phyloP scores from a whole-genome alignment of 2,329 filamentous ascomycete genomes.

The Hypoxylon sp. region DNA sequence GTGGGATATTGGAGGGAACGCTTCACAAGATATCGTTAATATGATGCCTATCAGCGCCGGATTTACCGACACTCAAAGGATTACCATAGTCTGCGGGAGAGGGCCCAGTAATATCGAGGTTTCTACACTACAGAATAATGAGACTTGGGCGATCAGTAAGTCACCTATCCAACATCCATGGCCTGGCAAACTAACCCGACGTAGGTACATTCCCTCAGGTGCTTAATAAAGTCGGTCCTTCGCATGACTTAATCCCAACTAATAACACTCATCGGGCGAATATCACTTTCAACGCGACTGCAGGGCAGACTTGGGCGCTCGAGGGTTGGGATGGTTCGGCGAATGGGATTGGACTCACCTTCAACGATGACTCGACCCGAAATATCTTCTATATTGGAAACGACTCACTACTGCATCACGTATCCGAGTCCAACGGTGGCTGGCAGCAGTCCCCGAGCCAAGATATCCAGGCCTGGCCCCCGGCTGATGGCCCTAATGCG shows the following conservation, averaged over 20 bases:
- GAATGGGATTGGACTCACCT: constrained; percentile 9
- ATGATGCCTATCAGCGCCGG: not conserved
- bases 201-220: constrained; percentile 9
- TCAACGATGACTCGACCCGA: constrained; percentile 16
- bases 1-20: not conserved
- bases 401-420: constrained; percentile 43
- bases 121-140: not conserved
- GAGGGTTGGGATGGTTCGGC: constrained; percentile 26
- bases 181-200: not conserved
- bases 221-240: not conserved
- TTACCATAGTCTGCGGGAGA: constrained; percentile 12
- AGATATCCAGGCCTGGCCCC: constrained; percentile 42
- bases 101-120: constrained; percentile 21
- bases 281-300: not conserved
- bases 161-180: not conserved
- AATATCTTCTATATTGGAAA: constrained; percentile 34
- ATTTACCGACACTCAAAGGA: constrained; percentile 3
- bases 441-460: constrained; percentile 37
- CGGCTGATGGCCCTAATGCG: constrained; percentile 44
- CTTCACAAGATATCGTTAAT: constrained; percentile 19
- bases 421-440: constrained; percentile 33
- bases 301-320: constrained; percentile 1
- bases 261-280: constrained; percentile 10
- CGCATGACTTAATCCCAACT: not conserved
- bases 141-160: constrained; percentile 18